Percentiles rank a stretch among this genome's conserved stretches.
phyloP scores from a whole-genome alignment of 2,329 filamentous ascomycete genomes.

The Penicillium crustosum region DNA sequence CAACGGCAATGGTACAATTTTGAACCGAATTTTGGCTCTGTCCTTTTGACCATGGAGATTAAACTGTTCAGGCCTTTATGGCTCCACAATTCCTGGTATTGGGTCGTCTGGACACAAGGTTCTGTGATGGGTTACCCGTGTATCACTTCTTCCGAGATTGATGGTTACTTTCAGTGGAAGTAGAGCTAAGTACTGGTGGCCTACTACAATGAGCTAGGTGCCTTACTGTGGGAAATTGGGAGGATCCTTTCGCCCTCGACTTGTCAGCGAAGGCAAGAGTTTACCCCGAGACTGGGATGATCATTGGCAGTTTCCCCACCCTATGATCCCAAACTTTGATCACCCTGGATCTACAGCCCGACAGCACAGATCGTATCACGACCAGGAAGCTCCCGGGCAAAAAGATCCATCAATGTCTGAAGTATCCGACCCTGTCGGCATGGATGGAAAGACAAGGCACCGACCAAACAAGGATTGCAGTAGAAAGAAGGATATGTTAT shows the following conservation, averaged over 20 bases:
- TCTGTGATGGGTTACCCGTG: slow-evolving; percentile 18
- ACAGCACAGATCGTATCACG: slow-evolving; percentile 13
- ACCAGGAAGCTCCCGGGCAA: slow-evolving; percentile 7
- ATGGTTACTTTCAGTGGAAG: slow-evolving; percentile 15
- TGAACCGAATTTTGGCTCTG: neutral
- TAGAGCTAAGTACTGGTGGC: slow-evolving; percentile 13
- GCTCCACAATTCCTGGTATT: slow-evolving; percentile 6
- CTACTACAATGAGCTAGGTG: slow-evolving; percentile 7
- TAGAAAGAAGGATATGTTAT: neutral
- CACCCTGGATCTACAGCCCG: slow-evolving; percentile 12
- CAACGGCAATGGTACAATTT: neutral
- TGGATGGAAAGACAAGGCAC: slow-evolving; percentile 5
- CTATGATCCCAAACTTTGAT: slow-evolving; percentile 16
- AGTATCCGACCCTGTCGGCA: slow-evolving; percentile 8
- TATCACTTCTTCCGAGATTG: slow-evolving; percentile 24
- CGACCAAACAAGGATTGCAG: slow-evolving; percentile 7
- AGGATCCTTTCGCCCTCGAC: neutral
- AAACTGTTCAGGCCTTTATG: slow-evolving; percentile 3
- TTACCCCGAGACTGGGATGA: neutral
- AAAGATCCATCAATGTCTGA: neutral
- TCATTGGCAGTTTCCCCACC: slow-evolving; percentile 11
- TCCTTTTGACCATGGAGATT: neutral
- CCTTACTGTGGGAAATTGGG: neutral
- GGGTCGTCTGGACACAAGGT: slow-evolving; percentile 18
- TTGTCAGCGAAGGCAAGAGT: neutral